A percentile compares a stretch with the other conserved stretches of the same genome.
Evolutionary conservation across 208 protist genomes (phyloP).

Genomic region (Crithidia sp.): DNA sequence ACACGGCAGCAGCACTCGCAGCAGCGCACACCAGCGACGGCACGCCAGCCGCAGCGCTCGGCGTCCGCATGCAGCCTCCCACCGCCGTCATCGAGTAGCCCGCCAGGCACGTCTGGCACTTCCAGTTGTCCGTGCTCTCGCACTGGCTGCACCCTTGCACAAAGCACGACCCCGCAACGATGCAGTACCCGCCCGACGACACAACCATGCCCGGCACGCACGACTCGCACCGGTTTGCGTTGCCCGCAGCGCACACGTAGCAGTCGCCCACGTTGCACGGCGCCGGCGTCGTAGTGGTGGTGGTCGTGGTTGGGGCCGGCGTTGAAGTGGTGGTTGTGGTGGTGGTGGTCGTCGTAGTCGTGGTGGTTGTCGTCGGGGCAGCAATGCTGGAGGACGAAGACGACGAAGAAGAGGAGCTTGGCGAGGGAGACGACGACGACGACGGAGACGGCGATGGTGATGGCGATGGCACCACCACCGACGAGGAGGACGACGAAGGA

Average conservation of each 20-base stretch:
- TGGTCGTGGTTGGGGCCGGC: not conserved
- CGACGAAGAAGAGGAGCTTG: too few relatives aligned
- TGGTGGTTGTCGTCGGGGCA: too few relatives aligned
- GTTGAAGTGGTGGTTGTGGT: not conserved
- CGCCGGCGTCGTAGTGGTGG: not conserved
- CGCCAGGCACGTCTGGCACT: slow-evolving; percentile 5
- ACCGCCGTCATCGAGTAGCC: slow-evolving; percentile 3
- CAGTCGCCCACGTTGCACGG: slow-evolving; percentile 9
- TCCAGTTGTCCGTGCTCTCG: slow-evolving; percentile 1
- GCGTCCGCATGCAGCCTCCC: not conserved
- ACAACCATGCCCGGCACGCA: slow-evolving; percentile 11
- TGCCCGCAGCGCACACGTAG: slow-evolving; percentile 1
- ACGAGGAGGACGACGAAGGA: too few relatives aligned
- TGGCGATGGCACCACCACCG: not conserved
- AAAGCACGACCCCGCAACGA: slow-evolving; percentile 4
- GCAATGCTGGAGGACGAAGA: too few relatives aligned
- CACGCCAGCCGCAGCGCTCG: not conserved
- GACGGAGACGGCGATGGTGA: too few relatives aligned
- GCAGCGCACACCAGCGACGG: not conserved
- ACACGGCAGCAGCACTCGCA: not conserved
- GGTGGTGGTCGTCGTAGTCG: not conserved
- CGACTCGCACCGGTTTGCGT: slow-evolving; percentile 9
- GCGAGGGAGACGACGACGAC: too few relatives aligned
- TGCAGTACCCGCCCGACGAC: slow-evolving; percentile 7
- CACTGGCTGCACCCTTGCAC: slow-evolving; percentile 2